Base-by-base conservation (phyloP, 2,329 filamentous ascomycete genomes). In the Exophiala dermatitidis region DNA sequence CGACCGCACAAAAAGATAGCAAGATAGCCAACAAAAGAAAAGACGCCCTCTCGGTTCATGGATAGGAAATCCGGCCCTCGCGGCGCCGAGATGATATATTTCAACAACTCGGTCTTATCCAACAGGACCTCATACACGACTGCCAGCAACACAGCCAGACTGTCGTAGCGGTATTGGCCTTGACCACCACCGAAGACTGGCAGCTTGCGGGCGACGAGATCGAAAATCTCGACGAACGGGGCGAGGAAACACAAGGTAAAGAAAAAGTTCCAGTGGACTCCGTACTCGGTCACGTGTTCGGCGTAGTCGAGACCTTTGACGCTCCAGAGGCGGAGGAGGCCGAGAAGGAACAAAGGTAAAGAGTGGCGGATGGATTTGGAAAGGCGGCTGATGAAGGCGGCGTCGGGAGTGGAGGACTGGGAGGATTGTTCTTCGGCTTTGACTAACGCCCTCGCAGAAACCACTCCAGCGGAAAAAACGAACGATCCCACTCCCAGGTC, bases 201-300 rank as follows among this genome's bases (percentile, higher is more conserved):
- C 34, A 86, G 3, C 95, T 71, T 51, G 19, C 46, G 52, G 10
- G 77, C 75, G 53, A 91, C 80, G 0, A 84, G 73, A 0, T 85
- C 80, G 67, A 94, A 88, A 56, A 91, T 68, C 30, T 91, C 90
- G 48, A 95, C 83, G 64, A 95, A 95, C 0, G 90, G 90, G 0
- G 91, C 89, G 28, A 98, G 73, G 45, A 96, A 80, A 4, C 84
- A 90, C 6, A 98, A 77, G 0, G 93, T 98, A 72, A 97, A 97
- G 77, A 98, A 98, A 71, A 98, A 98, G 70, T 98, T 98, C 93
- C 93, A 98, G 70, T 98, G 93, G 6, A 98, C 88, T 41, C 93
- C 93, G 66, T 98, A 98, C 68, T 98, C 93, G 9, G 88, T 90
- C 54, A 96, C 89, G 73, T 98, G 93, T 69, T 98, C 93, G 2